These are phyloP conservation scores for Hansenula sp. DNA, from an alignment of 1,139 yeast genomes.

Conservation along the genomic window DNA sequence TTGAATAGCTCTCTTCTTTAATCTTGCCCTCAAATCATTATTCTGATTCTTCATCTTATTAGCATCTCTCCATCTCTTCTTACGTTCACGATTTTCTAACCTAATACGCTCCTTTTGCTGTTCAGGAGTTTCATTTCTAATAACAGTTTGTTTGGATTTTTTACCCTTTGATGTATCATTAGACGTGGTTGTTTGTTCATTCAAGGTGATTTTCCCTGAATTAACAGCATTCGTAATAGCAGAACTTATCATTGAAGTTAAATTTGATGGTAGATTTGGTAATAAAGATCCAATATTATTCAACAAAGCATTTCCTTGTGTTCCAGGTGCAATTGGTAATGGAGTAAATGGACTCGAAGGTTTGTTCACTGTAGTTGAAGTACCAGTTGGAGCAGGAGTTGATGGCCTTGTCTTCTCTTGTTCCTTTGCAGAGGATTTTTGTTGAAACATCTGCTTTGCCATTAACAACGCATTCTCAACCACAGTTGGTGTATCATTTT, in stretches of 20 bases:
- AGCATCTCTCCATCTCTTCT: conserved; percentile 86
- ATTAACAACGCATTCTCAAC: not conserved
- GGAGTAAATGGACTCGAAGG: conserved; percentile 24
- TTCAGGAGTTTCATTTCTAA: conserved; percentile 21
- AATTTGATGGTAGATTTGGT: conserved; percentile 24
- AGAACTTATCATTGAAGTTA: conserved; percentile 24
- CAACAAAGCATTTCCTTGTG: conserved; percentile 17
- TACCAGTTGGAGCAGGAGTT: conserved; percentile 10
- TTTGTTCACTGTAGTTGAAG: conserved; percentile 19
- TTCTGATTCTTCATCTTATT: conserved; percentile 82
- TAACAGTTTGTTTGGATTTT: conserved; percentile 8
- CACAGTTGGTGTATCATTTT: no score
- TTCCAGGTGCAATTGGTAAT: conserved; percentile 12
- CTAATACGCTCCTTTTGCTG: conserved; percentile 55
- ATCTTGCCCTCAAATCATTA: conserved; percentile 76
- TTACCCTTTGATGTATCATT: not conserved
- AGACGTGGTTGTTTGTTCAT: not conserved
- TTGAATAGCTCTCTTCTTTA: conserved; percentile 63
- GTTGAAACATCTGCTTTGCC: not conserved
- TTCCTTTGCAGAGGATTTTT: not conserved
- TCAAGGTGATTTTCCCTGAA: conserved; percentile 5
- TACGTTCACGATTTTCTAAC: conserved; percentile 76
- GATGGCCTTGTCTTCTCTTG: no score
- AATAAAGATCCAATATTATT: conserved; percentile 17
- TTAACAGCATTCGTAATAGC: conserved; percentile 24